phyloP scores from a whole-genome alignment of 139 green algal species.

The Coccomyxa sp. region DNA sequence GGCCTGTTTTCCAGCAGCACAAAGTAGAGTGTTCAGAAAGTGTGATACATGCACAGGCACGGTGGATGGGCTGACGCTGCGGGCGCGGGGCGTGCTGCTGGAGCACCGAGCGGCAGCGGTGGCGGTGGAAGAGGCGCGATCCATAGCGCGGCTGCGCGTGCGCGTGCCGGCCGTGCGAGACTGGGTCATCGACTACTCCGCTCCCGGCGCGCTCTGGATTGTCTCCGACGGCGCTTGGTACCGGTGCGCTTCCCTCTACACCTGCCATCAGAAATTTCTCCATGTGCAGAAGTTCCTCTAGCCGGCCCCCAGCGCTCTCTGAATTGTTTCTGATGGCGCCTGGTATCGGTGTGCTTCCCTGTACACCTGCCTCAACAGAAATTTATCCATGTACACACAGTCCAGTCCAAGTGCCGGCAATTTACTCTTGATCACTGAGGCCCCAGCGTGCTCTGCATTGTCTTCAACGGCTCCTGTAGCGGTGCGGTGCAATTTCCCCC shows the following conservation, averaged over 20 bases:
- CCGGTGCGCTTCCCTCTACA: slow-evolving; percentile 3
- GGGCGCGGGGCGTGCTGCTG: slow-evolving; percentile 10
- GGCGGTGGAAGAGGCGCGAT: slow-evolving; percentile 5
- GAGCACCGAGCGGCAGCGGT: slow-evolving; percentile 10
- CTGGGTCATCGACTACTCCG: slow-evolving; percentile 18
- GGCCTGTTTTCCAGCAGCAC: too few relatives aligned
- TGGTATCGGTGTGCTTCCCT: slow-evolving; percentile 19
- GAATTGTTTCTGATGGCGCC: slow-evolving; percentile 13
- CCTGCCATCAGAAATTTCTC: neutral
- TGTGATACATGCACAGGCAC: neutral
- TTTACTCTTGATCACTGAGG: too few relatives aligned
- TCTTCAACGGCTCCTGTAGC: too few relatives aligned
- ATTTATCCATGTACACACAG: neutral
- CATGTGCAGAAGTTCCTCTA: too few relatives aligned
- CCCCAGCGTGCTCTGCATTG: too few relatives aligned
- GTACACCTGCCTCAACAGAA: neutral
- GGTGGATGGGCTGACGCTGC: slow-evolving; percentile 8
- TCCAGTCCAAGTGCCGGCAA: too few relatives aligned
- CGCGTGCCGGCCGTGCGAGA: slow-evolving; percentile 8
- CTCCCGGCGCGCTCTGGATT: slow-evolving; percentile 7
- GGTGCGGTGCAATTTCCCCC: too few relatives aligned
- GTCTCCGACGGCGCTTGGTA: slow-evolving; percentile 26
- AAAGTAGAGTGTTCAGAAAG: too few relatives aligned
- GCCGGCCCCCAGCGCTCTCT: slow-evolving; percentile 4
- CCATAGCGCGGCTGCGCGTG: neutral